Base-by-base conservation (phyloP, 768 basidiomycete genomes). In the Gymnopilus dilepis region DNA sequence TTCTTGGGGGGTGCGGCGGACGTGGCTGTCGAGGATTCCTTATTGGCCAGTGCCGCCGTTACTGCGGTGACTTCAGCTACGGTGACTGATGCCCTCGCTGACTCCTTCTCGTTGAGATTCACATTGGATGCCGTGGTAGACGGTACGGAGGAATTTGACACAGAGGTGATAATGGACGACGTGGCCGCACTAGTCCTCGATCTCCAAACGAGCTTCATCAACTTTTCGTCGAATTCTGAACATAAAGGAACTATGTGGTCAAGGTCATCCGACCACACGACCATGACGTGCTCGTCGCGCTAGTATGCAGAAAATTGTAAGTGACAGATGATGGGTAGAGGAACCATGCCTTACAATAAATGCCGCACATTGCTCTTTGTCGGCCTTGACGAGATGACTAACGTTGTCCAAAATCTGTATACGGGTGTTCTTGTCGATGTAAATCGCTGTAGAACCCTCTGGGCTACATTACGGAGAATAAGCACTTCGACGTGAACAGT, bases 361-460 rank as follows among this genome's bases (percentile, higher is more conserved):
- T 12, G 94, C 94, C 19, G 88, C 94, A 52, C 90, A 94, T 68
- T 95, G 94, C 70, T 95, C 94, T 77, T 95, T 95, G 71, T 95
- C 91, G 6, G 93, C 93, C 40, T 84, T 82, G 6, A 89, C 85
- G 41, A 96, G 78, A 59, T 84, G 81, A 55, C 71, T 68, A 66
- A 95, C 86, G 15, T 84, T 84, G 60, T 92, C 89, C 24, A 96
- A 73, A 58, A 96, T 87, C 74, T 96, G 94, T 55, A 96, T 95
- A 6, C 92, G 89, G 1, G 93, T 95, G 70, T 94, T 86, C 58
- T 74, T 72, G 74, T 93, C 91, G 62, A 96, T 82, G 67, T 87
- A 87, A 63, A 92, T 85, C 30, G 84, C 85, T 9, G 72, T 73
- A 1, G 84, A 82, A 65, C 88, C 84, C 5, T 88, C 87, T 17